These are phyloP conservation scores for Malania oleifera DNA, from an alignment of 164 flowering plant species.

Conservation along the genomic window DNA sequence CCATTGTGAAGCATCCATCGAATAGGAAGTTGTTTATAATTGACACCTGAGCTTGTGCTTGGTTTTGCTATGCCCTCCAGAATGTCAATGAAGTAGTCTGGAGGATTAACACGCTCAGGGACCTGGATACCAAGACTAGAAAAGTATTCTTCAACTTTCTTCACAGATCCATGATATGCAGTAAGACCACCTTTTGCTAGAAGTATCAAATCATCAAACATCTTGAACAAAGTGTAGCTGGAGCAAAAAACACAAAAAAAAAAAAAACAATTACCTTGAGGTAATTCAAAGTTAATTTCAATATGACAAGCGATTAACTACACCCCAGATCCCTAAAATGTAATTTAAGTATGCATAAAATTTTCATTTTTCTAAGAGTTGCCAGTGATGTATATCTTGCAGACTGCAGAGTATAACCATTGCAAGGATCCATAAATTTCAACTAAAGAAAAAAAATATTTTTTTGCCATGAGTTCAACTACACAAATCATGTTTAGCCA, in stretches of 20 bases:
- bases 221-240: constrained; percentile 90
- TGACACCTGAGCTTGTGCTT: constrained; percentile 35
- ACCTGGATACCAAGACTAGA: constrained; percentile 69
- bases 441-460: not conserved
- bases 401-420: not conserved
- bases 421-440: not conserved
- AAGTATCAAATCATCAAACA: constrained; percentile 97
- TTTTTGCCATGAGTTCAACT: not conserved
- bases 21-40: constrained; percentile 67
- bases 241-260: constrained; percentile 21
- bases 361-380: too few relatives aligned
- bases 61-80: constrained; percentile 85
- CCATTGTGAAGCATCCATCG: constrained; percentile 98
- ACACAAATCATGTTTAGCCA: not conserved
- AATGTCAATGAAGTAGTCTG: constrained; percentile 91
- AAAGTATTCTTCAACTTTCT: constrained; percentile 94
- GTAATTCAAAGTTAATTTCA: not conserved
- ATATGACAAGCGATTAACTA: not conserved
- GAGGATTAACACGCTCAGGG: constrained; percentile 95
- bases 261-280: constrained; percentile 7
- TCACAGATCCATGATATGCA: constrained; percentile 86
- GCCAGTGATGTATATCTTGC: not conserved
- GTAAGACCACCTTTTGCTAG: constrained; percentile 95
- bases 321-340: too few relatives aligned
- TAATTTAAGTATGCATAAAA: too few relatives aligned